Conservation (phyloP, 768 basidiomycete species). For the Boletus vinaceobasis region DNA sequence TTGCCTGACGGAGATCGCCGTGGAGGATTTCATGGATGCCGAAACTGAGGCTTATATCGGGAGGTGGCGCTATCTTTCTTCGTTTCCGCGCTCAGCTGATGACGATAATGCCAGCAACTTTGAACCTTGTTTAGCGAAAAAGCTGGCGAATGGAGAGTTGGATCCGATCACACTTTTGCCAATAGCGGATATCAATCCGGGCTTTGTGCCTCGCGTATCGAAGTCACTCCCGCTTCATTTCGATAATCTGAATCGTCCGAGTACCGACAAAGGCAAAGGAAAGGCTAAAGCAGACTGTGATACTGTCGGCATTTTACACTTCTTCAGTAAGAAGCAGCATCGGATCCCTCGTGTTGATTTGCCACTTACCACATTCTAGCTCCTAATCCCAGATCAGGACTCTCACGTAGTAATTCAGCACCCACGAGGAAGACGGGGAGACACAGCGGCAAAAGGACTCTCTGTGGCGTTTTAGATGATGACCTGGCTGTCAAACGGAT, state of each 20-base stretch:
- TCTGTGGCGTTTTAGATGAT: conserved; percentile 66
- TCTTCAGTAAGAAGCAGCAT: conserved; percentile 53
- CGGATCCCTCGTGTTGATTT: conserved; percentile 37
- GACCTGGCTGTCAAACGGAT: conserved; percentile 55
- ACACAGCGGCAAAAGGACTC: conserved; percentile 72
- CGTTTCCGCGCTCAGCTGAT: conserved; percentile 3
- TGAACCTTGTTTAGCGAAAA: conserved; percentile 58
- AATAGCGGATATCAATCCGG: conserved; percentile 78
- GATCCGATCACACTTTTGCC: conserved; percentile 67
- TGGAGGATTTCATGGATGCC: conserved; percentile 49
- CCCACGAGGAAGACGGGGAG: conserved; percentile 42
- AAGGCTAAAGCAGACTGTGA: conserved; percentile 33
- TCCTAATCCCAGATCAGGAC: conserved; percentile 24
- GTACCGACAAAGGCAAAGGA: conserved; percentile 44
- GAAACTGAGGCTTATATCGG: conserved; percentile 73
- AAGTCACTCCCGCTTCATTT: conserved; percentile 40
- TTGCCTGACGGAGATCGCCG: conserved; percentile 60
- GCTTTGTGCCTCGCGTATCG: conserved; percentile 51
- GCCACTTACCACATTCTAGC: conserved; percentile 28
- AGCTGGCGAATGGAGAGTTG: conserved; percentile 62
- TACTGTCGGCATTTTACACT: conserved; percentile 48
- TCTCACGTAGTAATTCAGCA: conserved; percentile 27
- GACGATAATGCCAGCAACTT: conserved; percentile 48
- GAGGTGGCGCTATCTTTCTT: conserved; percentile 37
- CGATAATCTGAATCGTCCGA: conserved; percentile 23